phyloP scores from a whole-genome alignment of 768 basidiomycete genomes.

The Boletus eberwhitei region DNA sequence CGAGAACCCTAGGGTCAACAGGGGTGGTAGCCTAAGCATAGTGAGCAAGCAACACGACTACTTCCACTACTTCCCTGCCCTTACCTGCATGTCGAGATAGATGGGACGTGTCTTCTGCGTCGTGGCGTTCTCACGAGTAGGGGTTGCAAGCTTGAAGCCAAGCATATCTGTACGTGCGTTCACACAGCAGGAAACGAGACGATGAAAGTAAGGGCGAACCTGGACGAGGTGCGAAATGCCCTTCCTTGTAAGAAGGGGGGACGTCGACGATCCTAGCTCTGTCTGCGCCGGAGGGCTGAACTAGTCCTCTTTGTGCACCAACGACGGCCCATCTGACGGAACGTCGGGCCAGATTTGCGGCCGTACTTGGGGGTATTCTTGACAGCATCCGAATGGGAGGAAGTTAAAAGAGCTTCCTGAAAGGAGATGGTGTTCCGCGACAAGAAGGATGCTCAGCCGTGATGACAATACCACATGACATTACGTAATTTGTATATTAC shows the following conservation, averaged over 20 bases:
- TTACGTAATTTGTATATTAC: constrained; percentile 22
- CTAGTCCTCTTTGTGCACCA: constrained; percentile 53
- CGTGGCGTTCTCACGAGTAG: constrained; percentile 53
- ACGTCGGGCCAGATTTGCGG: constrained; percentile 26
- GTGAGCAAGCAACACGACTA: constrained; percentile 4
- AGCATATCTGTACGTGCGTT: constrained; percentile 64
- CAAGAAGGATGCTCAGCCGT: background rate
- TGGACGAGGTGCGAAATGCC: constrained; percentile 64
- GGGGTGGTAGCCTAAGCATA: constrained; percentile 85
- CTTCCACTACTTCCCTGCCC: constrained; percentile 17
- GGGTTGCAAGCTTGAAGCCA: constrained; percentile 76
- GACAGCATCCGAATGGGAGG: constrained; percentile 48
- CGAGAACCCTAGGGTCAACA: constrained; percentile 93
- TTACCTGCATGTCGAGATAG: constrained; percentile 96
- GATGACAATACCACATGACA: constrained; percentile 2
- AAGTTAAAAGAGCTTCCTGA: constrained; percentile 3
- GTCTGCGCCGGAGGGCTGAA: constrained; percentile 80
- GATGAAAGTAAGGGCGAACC: constrained; percentile 41
- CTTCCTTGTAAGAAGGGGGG: constrained; percentile 68
- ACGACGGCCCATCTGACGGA: constrained; percentile 20
- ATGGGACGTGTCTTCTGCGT: constrained; percentile 78
- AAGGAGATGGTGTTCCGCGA: constrained; percentile 11
- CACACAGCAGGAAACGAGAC: background rate
- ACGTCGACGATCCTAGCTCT: constrained; percentile 81
- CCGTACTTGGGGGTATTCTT: constrained; percentile 44